Evolutionary conservation across 306 rosid species (phyloP), one percentile per base, ranked within the genome.

Genomic region (Luffa aegyptiaca): DNA sequence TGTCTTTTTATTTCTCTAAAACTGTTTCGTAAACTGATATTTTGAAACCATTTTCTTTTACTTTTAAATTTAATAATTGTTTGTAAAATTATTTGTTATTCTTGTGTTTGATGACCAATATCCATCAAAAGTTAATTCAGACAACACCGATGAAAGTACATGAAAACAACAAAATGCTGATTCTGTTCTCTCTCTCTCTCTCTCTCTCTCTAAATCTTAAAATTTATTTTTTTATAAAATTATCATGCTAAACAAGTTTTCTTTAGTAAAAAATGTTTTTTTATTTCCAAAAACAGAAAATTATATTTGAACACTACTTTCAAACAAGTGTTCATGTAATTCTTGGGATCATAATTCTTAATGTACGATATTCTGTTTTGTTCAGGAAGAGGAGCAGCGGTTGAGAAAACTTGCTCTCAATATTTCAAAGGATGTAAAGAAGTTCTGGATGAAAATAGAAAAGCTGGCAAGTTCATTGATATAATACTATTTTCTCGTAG

Each of bases 391-490:
- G 84, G 97, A 95, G 88, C 97, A 89, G 64, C 96, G 97, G 62
- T 64, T 95, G 78, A 88, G 89, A 86, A 95, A 95, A 90, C 92
- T 95, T 78, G 98, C 98, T 33, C 87, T 92, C 68, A 95, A 88
- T 89, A 95, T 95, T 74, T 91, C 98, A 5, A 95, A 95, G 90
- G 98, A 95, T 85, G 92, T 95, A 62, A 95, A 95, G 93, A 95
- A 95, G 81, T 95, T 95, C 86, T 95, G 98, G 98, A 85, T 88
- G 56, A 95, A 95, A 88, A 92, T 95, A 83, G 98, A 95, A 81
- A 95, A 95, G 83, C 93, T 95, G 93, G 98, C 86, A 90, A 87
- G 90, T 88, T 79, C 72, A 80, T 83, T 12, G 44, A 78, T 11
- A 44, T 9, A 56, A 61, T 41, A 10, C 37, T 58, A 42, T 77